A percentile compares a stretch with the other conserved stretches of the same genome.
Evolutionary conservation across 2,329 filamentous ascomycete genomes (phyloP).

Genomic region (Neocucurbitaria cava): DNA sequence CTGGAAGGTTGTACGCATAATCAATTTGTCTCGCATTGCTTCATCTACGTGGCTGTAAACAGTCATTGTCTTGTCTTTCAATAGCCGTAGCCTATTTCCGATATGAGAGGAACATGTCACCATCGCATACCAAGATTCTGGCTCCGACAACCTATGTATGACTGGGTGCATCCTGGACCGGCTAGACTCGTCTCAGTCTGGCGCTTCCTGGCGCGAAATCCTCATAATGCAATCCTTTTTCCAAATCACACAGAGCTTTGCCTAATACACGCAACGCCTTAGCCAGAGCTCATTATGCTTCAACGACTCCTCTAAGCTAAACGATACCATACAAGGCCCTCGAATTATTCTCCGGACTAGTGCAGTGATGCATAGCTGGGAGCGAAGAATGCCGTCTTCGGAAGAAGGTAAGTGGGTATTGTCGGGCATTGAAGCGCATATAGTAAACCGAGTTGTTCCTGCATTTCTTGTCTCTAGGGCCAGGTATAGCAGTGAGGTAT

Average conservation of each 20-base stretch:
- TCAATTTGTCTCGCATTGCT: too few species aligned
- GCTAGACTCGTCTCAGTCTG: background rate
- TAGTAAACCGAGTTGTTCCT: too few species aligned
- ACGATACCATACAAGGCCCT: background rate
- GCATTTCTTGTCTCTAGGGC: too few species aligned
- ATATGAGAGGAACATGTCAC: too few species aligned
- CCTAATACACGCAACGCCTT: background rate
- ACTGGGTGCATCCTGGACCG: background rate
- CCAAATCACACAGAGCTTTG: background rate
- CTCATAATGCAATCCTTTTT: background rate
- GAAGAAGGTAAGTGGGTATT: background rate
- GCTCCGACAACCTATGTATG: background rate
- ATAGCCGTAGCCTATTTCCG: too few species aligned
- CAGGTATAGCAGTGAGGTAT: too few species aligned
- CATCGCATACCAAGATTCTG: too few species aligned
- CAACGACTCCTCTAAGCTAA: background rate
- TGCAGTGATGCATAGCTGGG: background rate
- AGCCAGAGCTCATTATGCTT: background rate
- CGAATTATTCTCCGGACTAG: background rate
- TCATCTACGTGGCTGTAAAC: too few species aligned
- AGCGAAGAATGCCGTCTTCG: background rate
- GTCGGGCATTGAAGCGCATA: too few species aligned
- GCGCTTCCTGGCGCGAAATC: background rate
- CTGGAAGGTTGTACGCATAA: conserved; percentile 18
- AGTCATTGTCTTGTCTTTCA: too few species aligned